Percentiles rank a stretch among this genome's conserved stretches.
Conservation (phyloP, 441 rosid genomes). For the Omphalea diandra region DNA sequence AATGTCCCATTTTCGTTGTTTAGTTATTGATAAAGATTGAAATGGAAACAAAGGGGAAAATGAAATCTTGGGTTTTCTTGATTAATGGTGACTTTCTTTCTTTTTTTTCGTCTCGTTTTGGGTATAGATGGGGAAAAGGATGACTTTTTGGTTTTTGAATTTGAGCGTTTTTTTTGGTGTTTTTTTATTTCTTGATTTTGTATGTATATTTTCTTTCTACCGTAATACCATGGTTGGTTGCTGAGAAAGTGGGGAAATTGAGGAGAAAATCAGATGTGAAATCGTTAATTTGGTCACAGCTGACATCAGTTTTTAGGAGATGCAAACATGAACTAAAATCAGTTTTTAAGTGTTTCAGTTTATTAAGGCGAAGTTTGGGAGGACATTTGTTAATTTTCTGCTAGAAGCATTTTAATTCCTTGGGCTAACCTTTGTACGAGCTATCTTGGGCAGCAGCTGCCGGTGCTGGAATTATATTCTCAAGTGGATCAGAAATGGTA, state of each 20-base stretch:
- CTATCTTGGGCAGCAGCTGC: slow-evolving; percentile 97
- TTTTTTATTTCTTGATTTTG: neutral
- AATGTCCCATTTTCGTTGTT: neutral
- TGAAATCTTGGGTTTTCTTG: neutral
- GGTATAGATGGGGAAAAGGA: too few species aligned
- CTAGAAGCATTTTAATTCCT: slow-evolving; percentile 12
- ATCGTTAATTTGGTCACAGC: neutral
- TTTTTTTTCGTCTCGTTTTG: too few species aligned
- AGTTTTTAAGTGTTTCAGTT: neutral
- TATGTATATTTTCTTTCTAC: neutral
- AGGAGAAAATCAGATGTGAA: neutral
- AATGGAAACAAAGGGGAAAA: neutral
- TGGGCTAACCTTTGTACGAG: slow-evolving; percentile 80
- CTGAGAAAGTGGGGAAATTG: neutral
- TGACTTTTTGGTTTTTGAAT: too few species aligned
- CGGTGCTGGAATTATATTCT: slow-evolving; percentile 88
- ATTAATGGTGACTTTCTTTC: neutral
- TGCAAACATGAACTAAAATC: neutral
- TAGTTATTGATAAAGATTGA: neutral
- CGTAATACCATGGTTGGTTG: neutral
- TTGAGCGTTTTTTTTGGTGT: neutral
- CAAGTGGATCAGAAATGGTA: too few species aligned
- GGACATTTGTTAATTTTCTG: neutral
- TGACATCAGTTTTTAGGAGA: neutral
- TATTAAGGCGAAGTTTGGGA: neutral